These are phyloP conservation scores for Ambispora gerdemannii DNA, from an alignment of 192 early-diverging fungal genomes.

Conservation along the genomic window DNA sequence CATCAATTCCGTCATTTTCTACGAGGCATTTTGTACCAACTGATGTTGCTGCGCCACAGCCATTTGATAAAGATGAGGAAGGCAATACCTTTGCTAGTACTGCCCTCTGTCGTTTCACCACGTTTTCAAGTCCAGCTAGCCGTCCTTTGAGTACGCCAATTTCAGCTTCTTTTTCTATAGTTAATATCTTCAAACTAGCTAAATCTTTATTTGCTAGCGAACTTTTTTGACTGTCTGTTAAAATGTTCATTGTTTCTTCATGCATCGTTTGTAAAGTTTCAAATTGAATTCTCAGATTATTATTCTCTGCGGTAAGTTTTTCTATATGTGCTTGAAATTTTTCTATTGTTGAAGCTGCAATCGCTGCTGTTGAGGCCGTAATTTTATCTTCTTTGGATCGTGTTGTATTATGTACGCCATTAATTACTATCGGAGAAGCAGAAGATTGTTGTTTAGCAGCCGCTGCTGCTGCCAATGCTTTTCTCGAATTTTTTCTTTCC, in stretches of 20 bases:
- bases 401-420: no score
- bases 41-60: background rate
- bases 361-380: background rate
- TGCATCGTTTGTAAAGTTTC: slow-evolving; percentile 1
- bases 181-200: background rate
- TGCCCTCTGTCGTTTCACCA: slow-evolving; percentile 4
- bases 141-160: slow-evolving; percentile 6
- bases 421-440: no score
- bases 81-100: background rate
- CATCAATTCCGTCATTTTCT: slow-evolving; percentile 1
- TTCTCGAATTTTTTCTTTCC: slow-evolving; percentile 14
- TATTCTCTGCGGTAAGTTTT: background rate
- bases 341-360: background rate
- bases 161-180: slow-evolving; percentile 17
- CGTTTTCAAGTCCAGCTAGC: slow-evolving; percentile 5
- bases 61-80: background rate
- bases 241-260: slow-evolving; percentile 15
- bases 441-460: no score
- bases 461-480: slow-evolving; percentile 5
- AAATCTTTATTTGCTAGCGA: background rate
- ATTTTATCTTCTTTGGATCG: no score
- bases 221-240: slow-evolving; percentile 1
- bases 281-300: background rate
- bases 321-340: slow-evolving; percentile 15
- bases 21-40: background rate